A percentile compares a stretch with the other conserved stretches of the same genome.
These are phyloP conservation scores for Eucalyptus globulus DNA, from an alignment of 345 rosid species.

Conservation along the genomic window DNA sequence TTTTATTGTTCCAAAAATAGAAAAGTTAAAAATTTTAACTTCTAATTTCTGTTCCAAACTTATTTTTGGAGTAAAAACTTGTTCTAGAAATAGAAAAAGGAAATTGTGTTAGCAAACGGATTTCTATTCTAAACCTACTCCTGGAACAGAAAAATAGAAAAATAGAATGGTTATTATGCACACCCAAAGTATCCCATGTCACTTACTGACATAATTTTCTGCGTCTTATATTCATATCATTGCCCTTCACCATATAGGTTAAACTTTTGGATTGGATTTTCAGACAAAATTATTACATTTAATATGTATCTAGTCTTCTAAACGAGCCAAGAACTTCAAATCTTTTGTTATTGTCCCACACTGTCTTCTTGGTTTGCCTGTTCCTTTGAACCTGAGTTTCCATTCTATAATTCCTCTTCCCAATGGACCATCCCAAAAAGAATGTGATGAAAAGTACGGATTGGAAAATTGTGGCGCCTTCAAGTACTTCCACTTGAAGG, in stretches of 20 bases:
- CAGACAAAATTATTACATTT: not conserved
- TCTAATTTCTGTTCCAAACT: too few relatives aligned
- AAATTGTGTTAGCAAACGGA: too few relatives aligned
- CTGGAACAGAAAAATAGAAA: too few relatives aligned
- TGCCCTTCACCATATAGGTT: not conserved
- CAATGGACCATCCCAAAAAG: not conserved
- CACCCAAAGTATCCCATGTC: not conserved
- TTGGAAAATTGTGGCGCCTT: not conserved
- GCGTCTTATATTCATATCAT: not conserved
- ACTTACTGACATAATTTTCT: not conserved
- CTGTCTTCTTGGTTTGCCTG: not conserved
- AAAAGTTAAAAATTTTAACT: too few relatives aligned
- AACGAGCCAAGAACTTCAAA: not conserved
- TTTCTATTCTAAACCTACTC: too few relatives aligned
- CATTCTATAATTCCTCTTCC: not conserved
- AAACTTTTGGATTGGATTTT: not conserved
- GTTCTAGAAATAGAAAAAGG: too few relatives aligned
- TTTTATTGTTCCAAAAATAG: too few relatives aligned
- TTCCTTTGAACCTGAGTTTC: not conserved
- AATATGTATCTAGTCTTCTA: not conserved
- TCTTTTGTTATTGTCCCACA: not conserved
- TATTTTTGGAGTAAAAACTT: too few relatives aligned
- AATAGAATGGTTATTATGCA: too few relatives aligned
- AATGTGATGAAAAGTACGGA: not conserved
- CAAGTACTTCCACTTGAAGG: not conserved